Evolutionary conservation across 148 eudicot species (phyloP).

Genomic region (Bassia scoparia): DNA sequence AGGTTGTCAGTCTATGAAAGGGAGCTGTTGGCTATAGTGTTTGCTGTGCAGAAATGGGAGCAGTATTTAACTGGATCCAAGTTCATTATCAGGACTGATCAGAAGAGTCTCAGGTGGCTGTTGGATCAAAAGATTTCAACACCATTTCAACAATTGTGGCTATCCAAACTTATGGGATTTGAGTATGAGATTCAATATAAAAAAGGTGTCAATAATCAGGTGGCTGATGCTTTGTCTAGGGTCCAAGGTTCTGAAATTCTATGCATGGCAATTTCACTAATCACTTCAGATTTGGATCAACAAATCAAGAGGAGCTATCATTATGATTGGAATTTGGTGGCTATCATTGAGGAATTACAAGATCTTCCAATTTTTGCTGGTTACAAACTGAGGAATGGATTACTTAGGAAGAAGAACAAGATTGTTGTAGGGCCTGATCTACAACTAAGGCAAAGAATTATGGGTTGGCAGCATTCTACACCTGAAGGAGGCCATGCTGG

Average conservation of each 20-base stretch:
- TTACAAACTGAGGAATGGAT: too few relatives aligned
- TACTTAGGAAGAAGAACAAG: background rate
- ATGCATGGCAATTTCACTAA: background rate
- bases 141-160: background rate
- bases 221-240: background rate
- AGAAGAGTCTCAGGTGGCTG: background rate
- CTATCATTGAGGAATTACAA: background rate
- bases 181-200: background rate
- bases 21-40: too few relatives aligned
- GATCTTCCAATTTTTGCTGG: background rate
- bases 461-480: background rate
- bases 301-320: background rate
- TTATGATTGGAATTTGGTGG: background rate
- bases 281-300: background rate
- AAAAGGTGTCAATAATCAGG: background rate
- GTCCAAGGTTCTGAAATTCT: background rate
- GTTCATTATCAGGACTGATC: background rate
- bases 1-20: too few relatives aligned
- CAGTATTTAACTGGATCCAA: background rate
- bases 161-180: background rate
- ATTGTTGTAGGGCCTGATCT: background rate
- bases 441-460: background rate
- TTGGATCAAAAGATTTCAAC: background rate
- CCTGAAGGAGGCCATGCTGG: background rate
- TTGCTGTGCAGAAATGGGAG: background rate